Evolutionary conservation across 2,329 filamentous ascomycete species (phyloP).

Genomic region (Aspergillus aculeatus): DNA sequence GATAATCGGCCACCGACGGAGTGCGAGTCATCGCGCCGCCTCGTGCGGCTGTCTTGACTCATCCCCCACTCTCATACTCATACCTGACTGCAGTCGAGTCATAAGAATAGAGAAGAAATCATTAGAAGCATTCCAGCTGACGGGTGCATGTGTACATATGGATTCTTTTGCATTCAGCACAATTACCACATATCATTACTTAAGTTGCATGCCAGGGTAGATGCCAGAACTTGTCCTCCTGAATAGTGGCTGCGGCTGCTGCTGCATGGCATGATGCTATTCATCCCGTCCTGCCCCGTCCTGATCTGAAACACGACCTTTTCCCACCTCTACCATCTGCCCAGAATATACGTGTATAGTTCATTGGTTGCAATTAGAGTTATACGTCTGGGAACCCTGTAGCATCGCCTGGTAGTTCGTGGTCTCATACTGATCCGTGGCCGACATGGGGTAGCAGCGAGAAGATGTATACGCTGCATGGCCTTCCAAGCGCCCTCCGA

Average conservation of each 20-base stretch:
- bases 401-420: constrained; percentile 6
- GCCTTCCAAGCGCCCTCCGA: neutral
- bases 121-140: neutral
- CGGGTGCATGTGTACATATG: neutral
- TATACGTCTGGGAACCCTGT: constrained; percentile 1
- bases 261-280: constrained; percentile 1
- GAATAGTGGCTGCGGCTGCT: neutral
- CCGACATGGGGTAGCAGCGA: neutral
- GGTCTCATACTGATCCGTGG: constrained; percentile 5
- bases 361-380: neutral
- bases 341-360: neutral
- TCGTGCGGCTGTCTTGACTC: constrained; percentile 18
- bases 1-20: constrained; percentile 21
- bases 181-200: neutral
- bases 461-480: neutral
- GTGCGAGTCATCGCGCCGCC: constrained; percentile 27
- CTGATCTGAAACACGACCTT: neutral
- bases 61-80: constrained; percentile 1
- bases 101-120: neutral
- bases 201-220: neutral
- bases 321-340: neutral
- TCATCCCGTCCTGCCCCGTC: neutral
- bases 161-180: neutral
- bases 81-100: neutral
- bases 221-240: neutral